Evolutionary conservation across 2,329 filamentous ascomycete species (phyloP).

Genomic region (Aspergillus japonicus): DNA sequence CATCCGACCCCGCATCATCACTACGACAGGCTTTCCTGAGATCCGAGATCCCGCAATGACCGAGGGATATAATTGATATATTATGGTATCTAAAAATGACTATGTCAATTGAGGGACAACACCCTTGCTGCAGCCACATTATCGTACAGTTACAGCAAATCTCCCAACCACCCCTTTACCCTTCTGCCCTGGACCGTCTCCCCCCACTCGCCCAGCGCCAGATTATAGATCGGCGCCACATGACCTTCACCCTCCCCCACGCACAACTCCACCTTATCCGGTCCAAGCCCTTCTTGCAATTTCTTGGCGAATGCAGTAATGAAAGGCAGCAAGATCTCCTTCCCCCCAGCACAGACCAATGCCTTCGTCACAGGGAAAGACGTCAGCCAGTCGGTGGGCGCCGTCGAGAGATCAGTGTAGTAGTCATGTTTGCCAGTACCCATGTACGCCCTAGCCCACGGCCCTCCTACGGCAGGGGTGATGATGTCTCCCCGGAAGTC

Average conservation of each 20-base stretch:
- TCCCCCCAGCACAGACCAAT: conserved; percentile 54
- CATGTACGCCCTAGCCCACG: conserved; percentile 53
- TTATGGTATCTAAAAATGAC: too few species aligned
- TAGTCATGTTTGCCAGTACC: conserved; percentile 42
- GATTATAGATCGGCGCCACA: conserved; percentile 44
- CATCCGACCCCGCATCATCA: background rate
- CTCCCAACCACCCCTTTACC: conserved; percentile 36
- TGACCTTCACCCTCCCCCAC: conserved; percentile 42
- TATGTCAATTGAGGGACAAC: too few species aligned
- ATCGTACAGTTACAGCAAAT: conserved; percentile 7
- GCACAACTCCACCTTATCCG: conserved; percentile 32
- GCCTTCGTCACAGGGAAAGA: conserved; percentile 50
- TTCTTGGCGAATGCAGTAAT: conserved; percentile 53
- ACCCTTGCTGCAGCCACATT: background rate
- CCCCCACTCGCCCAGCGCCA: conserved; percentile 34
- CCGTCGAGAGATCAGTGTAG: conserved; percentile 55
- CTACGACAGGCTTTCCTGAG: background rate
- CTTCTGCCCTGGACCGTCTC: conserved; percentile 43
- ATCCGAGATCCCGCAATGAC: too few species aligned
- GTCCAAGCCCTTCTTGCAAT: conserved; percentile 39
- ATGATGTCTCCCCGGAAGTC: conserved; percentile 56
- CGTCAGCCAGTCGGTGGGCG: conserved; percentile 55
- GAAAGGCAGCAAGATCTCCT: conserved; percentile 58
- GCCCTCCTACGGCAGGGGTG: conserved; percentile 36
- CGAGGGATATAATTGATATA: too few species aligned